Evolutionary conservation across 1,284 basidiomycete genomes (phyloP).

Genomic region (Anthracocystis panici-leucophaei): DNA sequence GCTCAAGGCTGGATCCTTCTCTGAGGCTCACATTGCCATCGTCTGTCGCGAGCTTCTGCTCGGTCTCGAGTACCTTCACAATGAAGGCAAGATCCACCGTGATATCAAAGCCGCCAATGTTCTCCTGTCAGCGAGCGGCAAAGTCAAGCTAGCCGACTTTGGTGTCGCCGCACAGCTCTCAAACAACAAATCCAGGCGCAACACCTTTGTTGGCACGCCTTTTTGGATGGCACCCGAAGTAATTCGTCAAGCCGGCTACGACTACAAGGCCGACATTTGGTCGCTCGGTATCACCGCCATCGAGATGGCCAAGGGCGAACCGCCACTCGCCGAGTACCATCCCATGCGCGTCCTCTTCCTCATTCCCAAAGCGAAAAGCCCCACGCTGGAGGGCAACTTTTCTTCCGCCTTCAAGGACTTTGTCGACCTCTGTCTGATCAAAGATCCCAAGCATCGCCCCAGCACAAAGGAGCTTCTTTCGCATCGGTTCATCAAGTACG

Average conservation of each 20-base stretch:
- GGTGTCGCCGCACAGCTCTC: slow-evolving; percentile 90
- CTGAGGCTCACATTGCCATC: slow-evolving; percentile 92
- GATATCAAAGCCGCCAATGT: slow-evolving; percentile 99
- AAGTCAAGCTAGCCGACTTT: slow-evolving; percentile 97
- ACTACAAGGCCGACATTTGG: slow-evolving; percentile 72
- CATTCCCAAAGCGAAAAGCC: slow-evolving; percentile 80
- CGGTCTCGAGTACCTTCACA: slow-evolving; percentile 95
- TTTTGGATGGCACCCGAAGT: slow-evolving; percentile 99
- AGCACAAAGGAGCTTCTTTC: slow-evolving; percentile 89
- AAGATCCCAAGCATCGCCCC: slow-evolving; percentile 89
- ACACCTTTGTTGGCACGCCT: slow-evolving; percentile 91
- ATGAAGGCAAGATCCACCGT: slow-evolving; percentile 93
- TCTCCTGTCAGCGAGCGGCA: slow-evolving; percentile 86
- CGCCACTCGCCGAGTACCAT: slow-evolving; percentile 72
- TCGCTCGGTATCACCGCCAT: slow-evolving; percentile 71
- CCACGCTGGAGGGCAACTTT: slow-evolving; percentile 86
- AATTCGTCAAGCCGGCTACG: slow-evolving; percentile 88
- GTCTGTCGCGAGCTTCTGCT: slow-evolving; percentile 90
- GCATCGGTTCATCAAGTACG: slow-evolving; percentile 89
- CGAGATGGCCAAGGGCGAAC: slow-evolving; percentile 72
- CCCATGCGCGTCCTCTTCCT: slow-evolving; percentile 72
- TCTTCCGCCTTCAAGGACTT: slow-evolving; percentile 91
- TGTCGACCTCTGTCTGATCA: slow-evolving; percentile 88
- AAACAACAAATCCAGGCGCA: slow-evolving; percentile 81
- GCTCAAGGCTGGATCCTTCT: slow-evolving; percentile 88